Conservation (phyloP, 2,329 filamentous ascomycete genomes). For the Diaporthe amygdali region DNA sequence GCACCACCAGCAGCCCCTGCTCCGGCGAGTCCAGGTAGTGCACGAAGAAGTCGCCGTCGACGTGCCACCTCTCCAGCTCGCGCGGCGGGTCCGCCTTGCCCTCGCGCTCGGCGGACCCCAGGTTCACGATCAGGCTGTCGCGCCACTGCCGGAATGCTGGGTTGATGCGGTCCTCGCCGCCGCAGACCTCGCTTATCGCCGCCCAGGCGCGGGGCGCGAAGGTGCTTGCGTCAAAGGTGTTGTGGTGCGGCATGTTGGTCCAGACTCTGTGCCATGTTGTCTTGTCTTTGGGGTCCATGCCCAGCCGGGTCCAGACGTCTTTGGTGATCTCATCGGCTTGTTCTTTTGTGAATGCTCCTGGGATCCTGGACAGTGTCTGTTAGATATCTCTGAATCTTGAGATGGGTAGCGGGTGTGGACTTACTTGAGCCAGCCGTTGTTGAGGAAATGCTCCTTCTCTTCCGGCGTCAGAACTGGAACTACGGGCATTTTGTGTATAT, state of each 20-base stretch:
- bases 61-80: conserved; percentile 66
- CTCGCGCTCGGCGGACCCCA: conserved; percentile 61
- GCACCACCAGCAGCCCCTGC: conserved; percentile 71
- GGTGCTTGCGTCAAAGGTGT: conserved; percentile 53
- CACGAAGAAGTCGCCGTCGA: conserved; percentile 75
- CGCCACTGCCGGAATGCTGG: conserved; percentile 61
- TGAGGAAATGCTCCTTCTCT: conserved; percentile 47
- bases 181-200: conserved; percentile 70
- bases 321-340: conserved; percentile 42
- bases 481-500: conserved; percentile 10
- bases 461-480: conserved; percentile 39
- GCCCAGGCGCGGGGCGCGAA: conserved; percentile 71
- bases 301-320: conserved; percentile 68
- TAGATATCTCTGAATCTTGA: conserved; percentile 26
- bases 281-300: conserved; percentile 67
- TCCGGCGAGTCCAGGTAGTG: conserved; percentile 75
- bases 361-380: conserved; percentile 32
- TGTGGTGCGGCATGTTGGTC: conserved; percentile 69
- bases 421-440: conserved; percentile 46
- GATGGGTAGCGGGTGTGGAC: neutral
- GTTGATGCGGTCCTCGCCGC: conserved; percentile 61
- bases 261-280: conserved; percentile 68
- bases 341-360: conserved; percentile 42
- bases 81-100: conserved; percentile 55
- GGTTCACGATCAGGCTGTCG: conserved; percentile 73